Conservation (phyloP, 345 rosid species). For the Tarenaya hassleriana region DNA sequence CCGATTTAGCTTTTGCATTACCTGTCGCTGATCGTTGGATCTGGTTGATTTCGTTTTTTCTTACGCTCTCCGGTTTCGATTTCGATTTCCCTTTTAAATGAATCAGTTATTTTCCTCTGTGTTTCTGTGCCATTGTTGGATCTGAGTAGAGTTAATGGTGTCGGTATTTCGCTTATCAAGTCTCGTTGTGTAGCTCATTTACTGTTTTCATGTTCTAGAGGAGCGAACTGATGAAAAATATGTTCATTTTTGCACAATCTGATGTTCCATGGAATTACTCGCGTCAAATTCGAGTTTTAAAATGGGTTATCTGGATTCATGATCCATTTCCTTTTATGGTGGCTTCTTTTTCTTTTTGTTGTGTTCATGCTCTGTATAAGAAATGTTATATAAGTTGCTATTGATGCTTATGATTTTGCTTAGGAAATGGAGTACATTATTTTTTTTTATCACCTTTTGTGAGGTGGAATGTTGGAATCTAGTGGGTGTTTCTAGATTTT, state of each 20-base stretch:
- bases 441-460: neutral
- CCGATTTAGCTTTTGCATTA: neutral
- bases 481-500: neutral
- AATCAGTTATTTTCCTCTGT: neutral
- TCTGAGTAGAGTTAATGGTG: constrained; percentile 10
- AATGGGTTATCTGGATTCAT: neutral
- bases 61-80: neutral
- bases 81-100: neutral
- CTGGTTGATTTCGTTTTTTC: neutral
- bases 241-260: neutral
- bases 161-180: neutral
- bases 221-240: constrained; percentile 2
- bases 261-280: neutral
- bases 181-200: constrained; percentile 2
- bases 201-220: neutral
- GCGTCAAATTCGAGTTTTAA: neutral
- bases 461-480: neutral
- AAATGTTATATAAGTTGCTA: too few species aligned
- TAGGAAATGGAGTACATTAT: neutral
- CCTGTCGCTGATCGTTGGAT: neutral
- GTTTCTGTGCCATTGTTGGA: neutral
- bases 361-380: neutral
- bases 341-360: neutral
- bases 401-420: neutral
- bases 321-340: neutral